These are phyloP conservation scores for Xylariaceae sp. DNA, from an alignment of 2,329 filamentous ascomycete species.

Conservation along the genomic window DNA sequence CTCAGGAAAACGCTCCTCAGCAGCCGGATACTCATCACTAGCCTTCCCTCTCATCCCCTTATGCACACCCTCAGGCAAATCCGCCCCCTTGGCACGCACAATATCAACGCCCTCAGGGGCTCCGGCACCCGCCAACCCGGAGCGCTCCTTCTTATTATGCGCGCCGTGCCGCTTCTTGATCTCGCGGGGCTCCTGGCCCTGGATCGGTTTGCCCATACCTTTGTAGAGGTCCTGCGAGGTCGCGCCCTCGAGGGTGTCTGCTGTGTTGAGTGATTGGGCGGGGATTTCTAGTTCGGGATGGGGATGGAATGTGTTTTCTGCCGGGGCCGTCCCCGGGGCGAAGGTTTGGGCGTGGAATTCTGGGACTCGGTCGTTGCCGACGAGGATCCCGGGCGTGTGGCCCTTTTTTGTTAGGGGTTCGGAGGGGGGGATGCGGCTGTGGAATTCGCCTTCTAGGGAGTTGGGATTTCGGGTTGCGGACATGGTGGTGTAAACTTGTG, in stretches of 20 bases:
- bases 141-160: slow-evolving; percentile 35
- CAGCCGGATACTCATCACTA: slow-evolving; percentile 22
- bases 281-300: slow-evolving; percentile 34
- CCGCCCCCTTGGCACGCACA: slow-evolving; percentile 27
- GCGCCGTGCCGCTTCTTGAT: slow-evolving; percentile 33
- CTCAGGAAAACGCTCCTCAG: slow-evolving; percentile 24
- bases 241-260: slow-evolving; percentile 39
- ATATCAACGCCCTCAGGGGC: slow-evolving; percentile 29
- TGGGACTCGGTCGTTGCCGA: slow-evolving; percentile 53
- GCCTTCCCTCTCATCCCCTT: slow-evolving; percentile 26
- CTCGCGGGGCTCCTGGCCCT: slow-evolving; percentile 41
- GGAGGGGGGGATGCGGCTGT: slow-evolving; percentile 43
- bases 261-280: slow-evolving; percentile 32
- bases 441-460: slow-evolving; percentile 54
- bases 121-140: slow-evolving; percentile 38
- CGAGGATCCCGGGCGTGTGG: slow-evolving; percentile 57
- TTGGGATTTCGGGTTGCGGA: slow-evolving; percentile 41
- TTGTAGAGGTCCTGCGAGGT: slow-evolving; percentile 42
- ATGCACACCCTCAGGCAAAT: slow-evolving; percentile 32
- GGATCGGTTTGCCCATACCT: slow-evolving; percentile 40
- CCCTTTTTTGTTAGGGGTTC: slow-evolving; percentile 51
- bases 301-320: slow-evolving; percentile 37
- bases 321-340: slow-evolving; percentile 59
- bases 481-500: slow-evolving; percentile 17
- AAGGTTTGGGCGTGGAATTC: slow-evolving; percentile 60